Evolutionary conservation across 108 stramenopile species (phyloP).

Genomic region (Skeletonema grethae): DNA sequence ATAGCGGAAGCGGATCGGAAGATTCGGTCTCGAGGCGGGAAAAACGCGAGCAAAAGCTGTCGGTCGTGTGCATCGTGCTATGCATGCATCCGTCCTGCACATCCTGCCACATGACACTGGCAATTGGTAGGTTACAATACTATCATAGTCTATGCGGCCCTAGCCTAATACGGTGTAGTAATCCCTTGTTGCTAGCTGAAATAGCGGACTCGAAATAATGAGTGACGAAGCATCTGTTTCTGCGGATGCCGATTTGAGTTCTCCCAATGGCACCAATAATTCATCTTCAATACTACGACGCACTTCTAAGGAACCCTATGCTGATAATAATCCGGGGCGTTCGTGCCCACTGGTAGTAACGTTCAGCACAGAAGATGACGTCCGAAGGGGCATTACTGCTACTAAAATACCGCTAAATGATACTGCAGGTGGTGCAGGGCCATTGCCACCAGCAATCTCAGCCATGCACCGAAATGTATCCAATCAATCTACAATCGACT

Average conservation of each 20-base stretch:
- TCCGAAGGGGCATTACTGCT: not conserved
- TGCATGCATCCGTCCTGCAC: no score
- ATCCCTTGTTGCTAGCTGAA: not conserved
- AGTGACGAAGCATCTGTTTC: not conserved
- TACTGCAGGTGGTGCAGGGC: not conserved
- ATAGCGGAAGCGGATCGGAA: no score
- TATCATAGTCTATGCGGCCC: no score
- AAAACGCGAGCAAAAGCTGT: no score
- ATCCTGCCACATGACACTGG: no score
- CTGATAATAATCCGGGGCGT: not conserved
- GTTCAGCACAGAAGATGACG: not conserved
- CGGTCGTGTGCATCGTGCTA: no score
- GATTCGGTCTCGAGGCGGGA: no score
- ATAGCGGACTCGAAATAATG: not conserved
- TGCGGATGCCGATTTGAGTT: not conserved
- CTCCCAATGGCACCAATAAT: not conserved
- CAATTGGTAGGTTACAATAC: no score
- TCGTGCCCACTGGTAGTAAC: not conserved
- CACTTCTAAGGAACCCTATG: not conserved
- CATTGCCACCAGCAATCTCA: not conserved
- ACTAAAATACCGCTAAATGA: not conserved
- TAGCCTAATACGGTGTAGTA: no score
- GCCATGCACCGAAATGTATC: constrained; percentile 8
- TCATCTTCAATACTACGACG: constrained; percentile 2
- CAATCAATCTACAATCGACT: constrained; percentile 26